A percentile compares a stretch with the other conserved stretches of the same genome.
Conservation (phyloP, 2,329 filamentous ascomycete species). For the Fusarium nurragi region DNA sequence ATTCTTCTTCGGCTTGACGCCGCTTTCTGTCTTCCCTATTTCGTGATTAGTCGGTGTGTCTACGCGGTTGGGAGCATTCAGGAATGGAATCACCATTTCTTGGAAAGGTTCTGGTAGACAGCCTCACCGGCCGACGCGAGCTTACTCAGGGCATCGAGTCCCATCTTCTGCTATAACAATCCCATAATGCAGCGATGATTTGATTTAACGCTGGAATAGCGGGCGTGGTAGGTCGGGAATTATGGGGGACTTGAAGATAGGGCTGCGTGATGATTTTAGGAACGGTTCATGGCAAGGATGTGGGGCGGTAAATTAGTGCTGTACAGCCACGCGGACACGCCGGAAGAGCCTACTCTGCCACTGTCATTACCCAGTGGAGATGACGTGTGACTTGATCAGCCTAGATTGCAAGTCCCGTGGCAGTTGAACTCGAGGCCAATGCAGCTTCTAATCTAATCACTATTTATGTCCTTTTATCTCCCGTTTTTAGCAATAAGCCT, state of each 20-base stretch:
- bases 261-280: background rate
- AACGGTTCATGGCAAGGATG: background rate
- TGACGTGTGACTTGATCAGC: background rate
- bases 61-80: no score
- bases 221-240: background rate
- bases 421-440: background rate
- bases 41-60: background rate
- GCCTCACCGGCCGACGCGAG: slow-evolving; percentile 27
- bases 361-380: background rate
- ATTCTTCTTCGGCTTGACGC: slow-evolving; percentile 1
- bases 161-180: slow-evolving; percentile 23
- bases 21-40: slow-evolving; percentile 25
- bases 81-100: slow-evolving; percentile 24
- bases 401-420: background rate
- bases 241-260: background rate
- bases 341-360: background rate
- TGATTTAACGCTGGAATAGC: background rate
- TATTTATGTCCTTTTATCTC: background rate
- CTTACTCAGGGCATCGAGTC: slow-evolving; percentile 32
- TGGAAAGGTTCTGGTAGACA: slow-evolving; percentile 30
- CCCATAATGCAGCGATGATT: background rate
- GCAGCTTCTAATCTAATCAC: no score
- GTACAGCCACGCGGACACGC: slow-evolving; percentile 34
- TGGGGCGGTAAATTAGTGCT: slow-evolving; percentile 9
- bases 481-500: background rate